These are phyloP conservation scores for Penicillium sp. DNA, from an alignment of 2,329 filamentous ascomycete species.

Conservation along the genomic window DNA sequence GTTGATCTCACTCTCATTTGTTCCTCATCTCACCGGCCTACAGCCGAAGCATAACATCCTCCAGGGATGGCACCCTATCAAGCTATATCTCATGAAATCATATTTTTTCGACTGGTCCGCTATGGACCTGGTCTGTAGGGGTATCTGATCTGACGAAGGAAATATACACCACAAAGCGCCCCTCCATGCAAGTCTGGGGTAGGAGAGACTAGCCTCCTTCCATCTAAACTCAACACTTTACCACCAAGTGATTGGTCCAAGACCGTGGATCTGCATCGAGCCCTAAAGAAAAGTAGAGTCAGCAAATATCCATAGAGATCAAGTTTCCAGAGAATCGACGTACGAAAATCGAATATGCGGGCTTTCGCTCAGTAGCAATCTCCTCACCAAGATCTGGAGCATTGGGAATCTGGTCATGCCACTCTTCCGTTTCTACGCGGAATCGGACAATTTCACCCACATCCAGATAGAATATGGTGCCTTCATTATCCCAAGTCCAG, in stretches of 20 bases:
- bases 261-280: constrained; percentile 49
- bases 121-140: constrained; percentile 19
- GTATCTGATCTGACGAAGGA: constrained; percentile 27
- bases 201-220: background rate
- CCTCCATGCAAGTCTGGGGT: background rate
- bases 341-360: constrained; percentile 53
- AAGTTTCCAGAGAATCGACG: background rate
- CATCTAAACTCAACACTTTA: constrained; percentile 20
- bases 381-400: constrained; percentile 67
- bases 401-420: constrained; percentile 82
- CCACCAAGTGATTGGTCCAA: constrained; percentile 51
- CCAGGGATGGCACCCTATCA: constrained; percentile 1
- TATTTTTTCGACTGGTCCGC: constrained; percentile 11
- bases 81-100: background rate
- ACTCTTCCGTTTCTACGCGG: constrained; percentile 81
- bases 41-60: background rate
- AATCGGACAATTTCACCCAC: constrained; percentile 86
- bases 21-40: background rate
- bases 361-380: constrained; percentile 58
- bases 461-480: constrained; percentile 79
- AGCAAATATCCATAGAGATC: constrained; percentile 3
- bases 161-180: constrained; percentile 9
- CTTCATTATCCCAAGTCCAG: constrained; percentile 81
- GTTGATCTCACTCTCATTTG: background rate
- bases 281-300: constrained; percentile 31